A percentile compares a stretch with the other conserved stretches of the same genome.
Conservation (phyloP, 2,329 filamentous ascomycete genomes). For the Lecanicillium sp. region DNA sequence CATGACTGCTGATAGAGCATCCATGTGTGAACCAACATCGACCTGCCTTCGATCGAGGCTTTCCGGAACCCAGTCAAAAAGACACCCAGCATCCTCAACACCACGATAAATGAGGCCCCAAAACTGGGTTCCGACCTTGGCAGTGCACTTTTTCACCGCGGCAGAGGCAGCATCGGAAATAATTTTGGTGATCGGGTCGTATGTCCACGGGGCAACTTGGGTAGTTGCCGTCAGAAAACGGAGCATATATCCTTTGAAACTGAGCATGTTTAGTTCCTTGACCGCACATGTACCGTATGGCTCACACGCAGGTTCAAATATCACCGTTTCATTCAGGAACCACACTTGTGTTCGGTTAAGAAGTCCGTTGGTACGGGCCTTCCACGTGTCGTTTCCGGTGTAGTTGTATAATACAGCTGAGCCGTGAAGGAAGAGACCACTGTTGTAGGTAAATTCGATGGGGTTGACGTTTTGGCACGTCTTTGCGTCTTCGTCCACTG, state of each 20-base stretch:
- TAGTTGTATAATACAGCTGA: constrained; percentile 54
- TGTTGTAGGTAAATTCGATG: constrained; percentile 63
- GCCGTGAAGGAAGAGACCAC: constrained; percentile 57
- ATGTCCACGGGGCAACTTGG: constrained; percentile 47
- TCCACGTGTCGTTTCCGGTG: constrained; percentile 45
- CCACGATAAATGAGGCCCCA: constrained; percentile 34
- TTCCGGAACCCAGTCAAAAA: constrained; percentile 55
- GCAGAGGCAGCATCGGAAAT: constrained; percentile 42
- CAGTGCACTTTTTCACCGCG: constrained; percentile 41
- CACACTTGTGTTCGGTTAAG: constrained; percentile 39
- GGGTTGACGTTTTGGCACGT: constrained; percentile 45
- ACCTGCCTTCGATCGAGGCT: constrained; percentile 47
- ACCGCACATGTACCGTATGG: constrained; percentile 42
- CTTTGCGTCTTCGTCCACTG: constrained; percentile 24
- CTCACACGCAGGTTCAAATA: constrained; percentile 64
- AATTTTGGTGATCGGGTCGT: constrained; percentile 39
- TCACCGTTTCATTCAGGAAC: constrained; percentile 47
- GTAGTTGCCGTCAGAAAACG: constrained; percentile 57
- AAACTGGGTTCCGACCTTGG: constrained; percentile 10
- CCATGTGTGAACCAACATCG: constrained; percentile 66
- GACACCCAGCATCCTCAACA: constrained; percentile 52
- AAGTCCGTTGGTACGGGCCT: constrained; percentile 51
- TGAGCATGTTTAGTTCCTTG: constrained; percentile 56
- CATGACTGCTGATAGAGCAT: constrained; percentile 55
- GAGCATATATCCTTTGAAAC: constrained; percentile 68